Percentiles rank a stretch among this genome's conserved stretches.
Conservation (phyloP, 306 rosid genomes). For the Corylus americana region DNA sequence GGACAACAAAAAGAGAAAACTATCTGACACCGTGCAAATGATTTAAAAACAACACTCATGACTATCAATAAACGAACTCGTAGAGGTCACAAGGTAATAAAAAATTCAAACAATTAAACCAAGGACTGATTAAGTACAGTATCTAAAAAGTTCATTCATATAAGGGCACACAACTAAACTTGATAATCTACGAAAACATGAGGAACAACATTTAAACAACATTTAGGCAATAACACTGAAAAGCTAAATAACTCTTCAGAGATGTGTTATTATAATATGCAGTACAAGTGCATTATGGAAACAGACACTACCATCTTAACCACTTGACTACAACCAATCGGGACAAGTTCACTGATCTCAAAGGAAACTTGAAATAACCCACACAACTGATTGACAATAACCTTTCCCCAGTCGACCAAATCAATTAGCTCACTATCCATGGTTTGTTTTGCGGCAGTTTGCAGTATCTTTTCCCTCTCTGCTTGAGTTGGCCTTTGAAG, state of each 20-base stretch:
- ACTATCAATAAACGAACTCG: neutral
- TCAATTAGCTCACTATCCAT: slow-evolving; percentile 89
- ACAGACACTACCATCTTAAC: neutral
- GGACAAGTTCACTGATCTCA: slow-evolving; percentile 13
- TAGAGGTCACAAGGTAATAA: neutral
- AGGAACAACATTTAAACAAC: neutral
- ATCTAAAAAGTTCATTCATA: neutral
- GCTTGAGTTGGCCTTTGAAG: slow-evolving; percentile 95
- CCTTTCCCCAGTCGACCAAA: slow-evolving; percentile 96
- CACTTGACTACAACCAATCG: neutral
- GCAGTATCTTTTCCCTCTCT: slow-evolving; percentile 83
- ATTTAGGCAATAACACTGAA: neutral
- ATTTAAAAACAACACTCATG: neutral
- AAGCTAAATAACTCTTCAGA: neutral
- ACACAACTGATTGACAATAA: slow-evolving; percentile 31
- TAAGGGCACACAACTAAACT: neutral
- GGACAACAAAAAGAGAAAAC: neutral
- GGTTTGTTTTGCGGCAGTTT: slow-evolving; percentile 75
- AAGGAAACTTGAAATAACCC: neutral
- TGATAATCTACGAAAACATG: neutral
- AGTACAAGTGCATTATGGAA: neutral
- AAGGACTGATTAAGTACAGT: neutral
- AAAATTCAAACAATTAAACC: neutral
- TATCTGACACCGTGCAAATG: neutral
- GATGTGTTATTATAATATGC: neutral